Conservation (phyloP, 495 filamentous ascomycete genomes). For the Rusavskia elegans region DNA sequence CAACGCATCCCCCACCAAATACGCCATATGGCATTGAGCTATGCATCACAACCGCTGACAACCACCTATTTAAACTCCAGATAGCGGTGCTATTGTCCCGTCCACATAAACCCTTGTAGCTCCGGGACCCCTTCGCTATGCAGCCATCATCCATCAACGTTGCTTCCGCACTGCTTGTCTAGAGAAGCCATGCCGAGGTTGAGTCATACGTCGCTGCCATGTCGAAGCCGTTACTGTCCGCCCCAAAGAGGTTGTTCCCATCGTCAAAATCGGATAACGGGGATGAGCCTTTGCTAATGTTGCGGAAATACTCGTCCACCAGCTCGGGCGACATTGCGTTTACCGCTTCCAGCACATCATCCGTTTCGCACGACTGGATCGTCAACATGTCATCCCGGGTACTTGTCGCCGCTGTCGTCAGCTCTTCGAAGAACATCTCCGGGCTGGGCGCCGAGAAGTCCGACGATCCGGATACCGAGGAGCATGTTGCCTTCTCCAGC, state of each 20-base stretch:
- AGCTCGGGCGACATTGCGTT: neutral
- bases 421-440: constrained; percentile 23
- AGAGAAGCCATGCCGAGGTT: neutral
- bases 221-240: neutral
- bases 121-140: neutral
- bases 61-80: too few species aligned
- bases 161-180: neutral
- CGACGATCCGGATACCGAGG: constrained; percentile 19
- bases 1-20: too few species aligned
- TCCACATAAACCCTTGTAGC: neutral
- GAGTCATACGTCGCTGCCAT: neutral
- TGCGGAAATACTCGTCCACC: neutral
- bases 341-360: neutral
- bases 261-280: neutral
- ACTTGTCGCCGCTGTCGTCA: constrained; percentile 17
- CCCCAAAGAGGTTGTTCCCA: neutral
- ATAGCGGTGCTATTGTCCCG: neutral
- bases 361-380: neutral
- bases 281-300: neutral
- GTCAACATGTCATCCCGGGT: constrained; percentile 5
- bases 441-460: constrained; percentile 13
- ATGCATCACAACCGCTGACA: too few species aligned
- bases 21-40: too few species aligned
- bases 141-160: neutral
- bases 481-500: constrained; percentile 21